Evolutionary conservation across 1,284 basidiomycete species (phyloP), one percentile per base, ranked within the genome.

Genomic region (Austropuccinia psidii): DNA sequence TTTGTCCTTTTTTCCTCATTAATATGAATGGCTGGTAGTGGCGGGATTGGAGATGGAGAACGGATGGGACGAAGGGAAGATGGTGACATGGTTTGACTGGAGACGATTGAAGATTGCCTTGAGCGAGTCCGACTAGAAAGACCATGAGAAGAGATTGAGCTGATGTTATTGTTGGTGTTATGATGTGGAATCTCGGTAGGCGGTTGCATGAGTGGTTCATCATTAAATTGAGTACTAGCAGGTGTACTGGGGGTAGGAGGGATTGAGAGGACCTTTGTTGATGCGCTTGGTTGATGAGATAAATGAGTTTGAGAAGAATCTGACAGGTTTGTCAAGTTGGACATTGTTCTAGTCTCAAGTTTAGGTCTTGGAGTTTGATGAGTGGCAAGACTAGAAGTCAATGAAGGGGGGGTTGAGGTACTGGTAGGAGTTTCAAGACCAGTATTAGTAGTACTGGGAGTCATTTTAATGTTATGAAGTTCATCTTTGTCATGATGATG

Each of bases 41-140:
- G 90, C 17, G 90, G 91, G 85, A 93, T 91, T 0, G 93, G 93
- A 0, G 90, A 93, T 0, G 92, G 93, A 0, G 90, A 91, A 81
- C 94, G 92, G 0, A 91, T 94, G 0, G 92, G 94, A 15, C 93
- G 85, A 11, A 93, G 84, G 0, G 91, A 94, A 29, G 88, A 87
- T 0, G 87, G 81, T 29, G 64, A 60, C 45, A 81, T 81, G 6
- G 83, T 80, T 65, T 82, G 80, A 74, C 81, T 82, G 45, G 81
- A 79, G 0, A 79, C 78, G 4, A 79, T 77, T 13, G 81, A 81
- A 15, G 81, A 81, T 75, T 82, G 68, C 49, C 65, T 50, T 2
- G 73, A 74, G 21, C 45, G 43, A 33, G 50, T 27, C 27, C 45
- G 64, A 35, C 37, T 47, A n/a, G 69, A 61, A 13, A 58, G 69